Evolutionary conservation across 192 early-diverging fungal species (phyloP).

Genomic region (Phlyctochytrium arcticum): DNA sequence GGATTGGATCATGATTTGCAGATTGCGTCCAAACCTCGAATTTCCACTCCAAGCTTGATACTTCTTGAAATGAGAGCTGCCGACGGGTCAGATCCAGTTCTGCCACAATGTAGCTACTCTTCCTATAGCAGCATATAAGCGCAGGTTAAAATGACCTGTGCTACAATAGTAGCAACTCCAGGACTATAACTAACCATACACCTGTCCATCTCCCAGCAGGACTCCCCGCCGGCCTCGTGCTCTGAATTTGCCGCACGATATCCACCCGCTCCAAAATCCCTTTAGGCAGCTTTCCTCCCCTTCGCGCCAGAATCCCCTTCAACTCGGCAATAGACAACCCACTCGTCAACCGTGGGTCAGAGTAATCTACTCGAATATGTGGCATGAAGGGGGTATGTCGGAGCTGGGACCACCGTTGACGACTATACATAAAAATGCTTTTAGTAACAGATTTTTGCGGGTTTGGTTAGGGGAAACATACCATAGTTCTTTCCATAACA

Average conservation of each 20-base stretch:
- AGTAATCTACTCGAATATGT: conserved; percentile 34
- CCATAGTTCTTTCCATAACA: conserved; percentile 18
- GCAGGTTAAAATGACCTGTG: not conserved
- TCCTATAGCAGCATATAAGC: conserved; percentile 11
- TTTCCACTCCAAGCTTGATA: conserved; percentile 27
- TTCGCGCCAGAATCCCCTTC: conserved; percentile 19
- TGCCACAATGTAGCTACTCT: conserved; percentile 35
- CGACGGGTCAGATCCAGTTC: conserved; percentile 32
- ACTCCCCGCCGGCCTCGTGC: conserved; percentile 1
- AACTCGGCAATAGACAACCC: conserved; percentile 28
- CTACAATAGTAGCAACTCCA: not conserved
- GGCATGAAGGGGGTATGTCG: conserved; percentile 20
- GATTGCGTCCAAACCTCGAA: conserved; percentile 21
- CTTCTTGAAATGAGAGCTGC: conserved; percentile 29
- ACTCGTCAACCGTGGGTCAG: not conserved
- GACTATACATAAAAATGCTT: not conserved
- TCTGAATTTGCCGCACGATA: not conserved
- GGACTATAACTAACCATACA: conserved; percentile 12
- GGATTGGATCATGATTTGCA: too few species aligned
- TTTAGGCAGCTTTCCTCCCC: conserved; percentile 10
- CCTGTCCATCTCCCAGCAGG: conserved; percentile 18
- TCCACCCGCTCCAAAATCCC: conserved; percentile 10
- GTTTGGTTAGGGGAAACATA: not conserved
- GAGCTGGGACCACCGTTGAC: conserved; percentile 18
- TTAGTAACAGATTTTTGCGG: not conserved